phyloP scores from a whole-genome alignment of 768 basidiomycete species.

The Pilatotrama ljubarskyi region DNA sequence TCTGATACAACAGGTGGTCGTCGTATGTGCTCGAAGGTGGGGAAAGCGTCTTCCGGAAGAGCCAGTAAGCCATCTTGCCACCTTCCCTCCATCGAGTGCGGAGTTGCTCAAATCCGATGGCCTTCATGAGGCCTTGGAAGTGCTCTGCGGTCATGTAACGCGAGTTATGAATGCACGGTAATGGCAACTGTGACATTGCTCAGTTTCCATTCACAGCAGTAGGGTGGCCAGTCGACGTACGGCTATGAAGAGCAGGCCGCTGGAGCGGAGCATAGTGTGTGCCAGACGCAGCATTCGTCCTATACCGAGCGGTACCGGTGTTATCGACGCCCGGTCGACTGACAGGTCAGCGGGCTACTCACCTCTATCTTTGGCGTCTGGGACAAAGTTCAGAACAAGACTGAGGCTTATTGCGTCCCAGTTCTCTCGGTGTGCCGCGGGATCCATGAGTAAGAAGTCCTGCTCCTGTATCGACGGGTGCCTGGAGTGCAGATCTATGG shows the following conservation, averaged over 20 bases:
- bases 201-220: background rate
- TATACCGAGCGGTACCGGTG: slow-evolving; percentile 28
- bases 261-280: slow-evolving; percentile 51
- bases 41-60: slow-evolving; percentile 62
- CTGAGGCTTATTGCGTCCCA: slow-evolving; percentile 88
- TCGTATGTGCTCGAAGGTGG: slow-evolving; percentile 15
- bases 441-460: slow-evolving; percentile 74
- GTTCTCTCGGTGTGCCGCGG: slow-evolving; percentile 44
- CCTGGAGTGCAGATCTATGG: slow-evolving; percentile 83
- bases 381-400: slow-evolving; percentile 88
- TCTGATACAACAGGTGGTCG: slow-evolving; percentile 38
- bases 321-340: background rate
- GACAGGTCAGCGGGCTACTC: slow-evolving; percentile 8
- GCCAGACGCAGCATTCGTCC: slow-evolving; percentile 72
- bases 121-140: slow-evolving; percentile 55
- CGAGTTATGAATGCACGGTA: slow-evolving; percentile 84
- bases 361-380: slow-evolving; percentile 77
- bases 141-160: slow-evolving; percentile 71
- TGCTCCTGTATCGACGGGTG: slow-evolving; percentile 84
- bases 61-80: slow-evolving; percentile 88
- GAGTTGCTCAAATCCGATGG: slow-evolving; percentile 63
- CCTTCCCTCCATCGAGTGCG: slow-evolving; percentile 61
- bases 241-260: slow-evolving; percentile 68
- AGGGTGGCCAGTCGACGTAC: slow-evolving; percentile 41
- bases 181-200: slow-evolving; percentile 60